phyloP scores from a whole-genome alignment of 495 filamentous ascomycete species.

The Aspergillus bridgeri region DNA sequence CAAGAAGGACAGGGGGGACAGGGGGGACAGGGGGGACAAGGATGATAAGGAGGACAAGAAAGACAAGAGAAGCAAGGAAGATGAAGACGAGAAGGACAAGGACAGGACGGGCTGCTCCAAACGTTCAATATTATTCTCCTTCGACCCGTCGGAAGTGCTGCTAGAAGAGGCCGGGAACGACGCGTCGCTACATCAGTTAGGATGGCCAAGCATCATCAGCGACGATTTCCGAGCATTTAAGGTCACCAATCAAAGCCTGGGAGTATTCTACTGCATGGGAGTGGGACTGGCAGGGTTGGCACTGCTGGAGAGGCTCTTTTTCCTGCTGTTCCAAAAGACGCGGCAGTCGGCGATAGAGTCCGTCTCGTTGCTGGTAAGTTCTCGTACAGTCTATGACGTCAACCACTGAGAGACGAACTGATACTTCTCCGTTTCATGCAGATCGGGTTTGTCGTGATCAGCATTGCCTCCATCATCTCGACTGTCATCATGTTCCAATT shows the following conservation, averaged over 20 bases:
- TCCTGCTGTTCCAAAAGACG: conserved; percentile 8
- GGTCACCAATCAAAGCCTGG: conserved; percentile 50
- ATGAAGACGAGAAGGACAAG: too few relatives aligned
- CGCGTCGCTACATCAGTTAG: conserved; percentile 52
- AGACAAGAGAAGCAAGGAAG: too few relatives aligned
- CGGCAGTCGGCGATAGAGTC: conserved; percentile 27
- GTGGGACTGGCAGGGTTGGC: conserved; percentile 54
- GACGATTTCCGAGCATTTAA: conserved; percentile 52
- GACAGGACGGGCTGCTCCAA: conserved; percentile 63
- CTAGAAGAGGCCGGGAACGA: conserved; percentile 50
- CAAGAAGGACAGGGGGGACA: too few relatives aligned
- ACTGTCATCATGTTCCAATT: conserved; percentile 58
- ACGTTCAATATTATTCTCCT: conserved; percentile 48
- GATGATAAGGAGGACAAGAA: too few relatives aligned
- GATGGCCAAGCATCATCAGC: conserved; percentile 62
- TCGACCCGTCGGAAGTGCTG: conserved; percentile 58
- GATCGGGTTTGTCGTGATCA: conserved; percentile 46
- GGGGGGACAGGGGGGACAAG: too few relatives aligned
- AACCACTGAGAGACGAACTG: background rate
- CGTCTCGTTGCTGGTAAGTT: conserved; percentile 32
- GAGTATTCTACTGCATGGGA: conserved; percentile 63
- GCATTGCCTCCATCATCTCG: conserved; percentile 62
- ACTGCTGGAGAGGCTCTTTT: conserved; percentile 39
- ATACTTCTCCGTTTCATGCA: conserved; percentile 12
- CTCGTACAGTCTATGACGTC: background rate